Evolutionary conservation across 2,329 filamentous ascomycete species (phyloP), one percentile per base, ranked within the genome.

Genomic region (Penicillium digitatum): DNA sequence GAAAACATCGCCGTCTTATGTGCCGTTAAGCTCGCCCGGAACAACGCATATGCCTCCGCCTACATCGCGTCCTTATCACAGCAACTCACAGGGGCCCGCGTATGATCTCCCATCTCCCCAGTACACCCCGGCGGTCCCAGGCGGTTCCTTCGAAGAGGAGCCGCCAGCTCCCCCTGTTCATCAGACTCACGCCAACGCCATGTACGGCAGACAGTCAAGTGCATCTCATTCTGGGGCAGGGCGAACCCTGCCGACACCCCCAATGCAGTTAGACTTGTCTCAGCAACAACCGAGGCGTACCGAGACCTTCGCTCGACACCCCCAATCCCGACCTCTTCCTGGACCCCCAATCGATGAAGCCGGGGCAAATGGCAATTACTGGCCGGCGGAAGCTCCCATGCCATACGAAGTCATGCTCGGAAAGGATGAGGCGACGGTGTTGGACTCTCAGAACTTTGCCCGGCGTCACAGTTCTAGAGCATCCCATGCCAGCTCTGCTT

Each of bases 271-370:
- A n/a, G 74, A 73, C 27, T 75, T 78, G 16, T 73, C 78, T 2
- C 75, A 76, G 26, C 73, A 80, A 57, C 78, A 77, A 1, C 79
- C 79, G 16, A 75, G 79, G 52, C 75, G 80, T 59, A 78, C 76
- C 2, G 77, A 80, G 59, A 82, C 82, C 0, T 64, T 80, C 8
- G 79, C 77, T 22, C 78, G 82, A 51, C 82, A 86, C 67, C 82
- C 81, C 8, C 79, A 82, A 45, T 70, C 80, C 9, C 75, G 84
- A 24, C 83, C 84, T 32, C 73, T 85, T n/a, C 84, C 83, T 2
- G 81, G 81, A 0, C 79, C 80, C 10, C 82, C 82, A 1, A 64
- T 74, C 37, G 79, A 80, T 29, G 77, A 79, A 22, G 24, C 48
- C 4, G 64, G 64, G 40, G 55, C 61, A 9, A 60, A 65, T 65